Evolutionary conservation across 306 rosid species (phyloP).

Genomic region (Cicer cuneatum): DNA sequence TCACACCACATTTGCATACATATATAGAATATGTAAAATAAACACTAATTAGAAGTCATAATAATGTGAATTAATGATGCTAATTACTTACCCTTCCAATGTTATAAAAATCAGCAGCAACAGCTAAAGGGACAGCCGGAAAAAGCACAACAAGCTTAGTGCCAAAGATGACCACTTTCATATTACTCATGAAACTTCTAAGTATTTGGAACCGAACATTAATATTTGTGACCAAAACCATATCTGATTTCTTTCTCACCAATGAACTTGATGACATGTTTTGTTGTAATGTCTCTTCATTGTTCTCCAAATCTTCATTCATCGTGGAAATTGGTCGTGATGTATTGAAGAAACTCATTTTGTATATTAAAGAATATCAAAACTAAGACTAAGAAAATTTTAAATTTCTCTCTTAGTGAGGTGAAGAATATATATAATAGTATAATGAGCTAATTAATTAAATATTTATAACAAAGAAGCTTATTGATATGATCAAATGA

Average conservation of each 20-base stretch:
- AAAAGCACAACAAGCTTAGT: constrained; percentile 83
- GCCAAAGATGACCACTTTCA: constrained; percentile 69
- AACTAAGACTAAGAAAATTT: not conserved
- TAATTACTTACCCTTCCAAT: constrained; percentile 71
- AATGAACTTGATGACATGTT: constrained; percentile 54
- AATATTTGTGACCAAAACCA: constrained; percentile 44
- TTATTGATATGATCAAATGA: not conserved
- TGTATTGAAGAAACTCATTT: not conserved
- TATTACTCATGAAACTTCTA: constrained; percentile 53
- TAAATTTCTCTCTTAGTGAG: not conserved
- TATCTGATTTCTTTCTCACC: constrained; percentile 68
- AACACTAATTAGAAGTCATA: not conserved
- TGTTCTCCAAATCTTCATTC: constrained; percentile 48
- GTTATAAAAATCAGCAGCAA: constrained; percentile 56
- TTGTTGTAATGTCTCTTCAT: constrained; percentile 33
- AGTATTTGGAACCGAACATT: constrained; percentile 50
- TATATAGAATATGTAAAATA: no score
- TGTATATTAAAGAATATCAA: not conserved
- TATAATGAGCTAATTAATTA: not conserved
- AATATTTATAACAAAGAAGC: constrained; percentile 27
- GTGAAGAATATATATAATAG: constrained; percentile 32
- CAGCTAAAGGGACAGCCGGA: constrained; percentile 80
- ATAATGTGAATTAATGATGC: not conserved
- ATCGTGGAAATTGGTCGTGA: constrained; percentile 11
- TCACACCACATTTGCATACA: no score